Base-by-base conservation (phyloP, 352 stramenopile species). In the Globisporangium recalcitrans region DNA sequence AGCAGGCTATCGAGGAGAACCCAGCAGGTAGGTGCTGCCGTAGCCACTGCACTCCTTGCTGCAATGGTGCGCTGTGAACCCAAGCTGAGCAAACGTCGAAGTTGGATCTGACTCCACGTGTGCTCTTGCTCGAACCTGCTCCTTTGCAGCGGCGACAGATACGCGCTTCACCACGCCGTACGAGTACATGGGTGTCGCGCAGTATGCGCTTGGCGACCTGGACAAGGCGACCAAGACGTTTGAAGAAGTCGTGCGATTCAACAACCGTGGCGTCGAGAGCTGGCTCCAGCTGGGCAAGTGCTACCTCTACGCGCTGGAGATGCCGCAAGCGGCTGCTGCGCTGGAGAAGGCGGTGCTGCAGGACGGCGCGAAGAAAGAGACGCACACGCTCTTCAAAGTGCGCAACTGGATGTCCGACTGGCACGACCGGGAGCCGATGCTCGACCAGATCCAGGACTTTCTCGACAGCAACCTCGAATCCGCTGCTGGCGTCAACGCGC, bases 241-340 rank as follows among this genome's bases (percentile, higher is more conserved):
- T 42, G 66, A 85, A 34, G 38, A 52, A 5, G 81, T 77, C 2
- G 78, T 94, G 14, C 51, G 68, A n/a, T 52, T 79, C 22, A 81
- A 89, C 54, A 40, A 67, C 21, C 62, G 77, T 14, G 78, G 92
- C 19, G 51, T 53, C 14, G 60, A 77, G 40, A 78, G 71, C 51
- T 92, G 81, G 82, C 62, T 90, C 40, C 76, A 90, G 52, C 58
- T 94, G 21, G 85, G 85, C 16, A 88, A 80, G 56, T 84, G 73
- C 61, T 89, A 90, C 36, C 58, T 91, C n/a, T 85, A 78, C 53
- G 69, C 78, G 59, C 64, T 83, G 40, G 47, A 73, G 24, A 51
- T 90, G 29, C 42, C 57, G 0, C 64, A 86, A 38, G 80, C 85
- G 1, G 73, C 75, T 0, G 38, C 24, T 4, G 80, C 73, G 27